These are phyloP conservation scores for Cyclostephanos invisitatus DNA, from an alignment of 108 stramenopile genomes.

Conservation along the genomic window DNA sequence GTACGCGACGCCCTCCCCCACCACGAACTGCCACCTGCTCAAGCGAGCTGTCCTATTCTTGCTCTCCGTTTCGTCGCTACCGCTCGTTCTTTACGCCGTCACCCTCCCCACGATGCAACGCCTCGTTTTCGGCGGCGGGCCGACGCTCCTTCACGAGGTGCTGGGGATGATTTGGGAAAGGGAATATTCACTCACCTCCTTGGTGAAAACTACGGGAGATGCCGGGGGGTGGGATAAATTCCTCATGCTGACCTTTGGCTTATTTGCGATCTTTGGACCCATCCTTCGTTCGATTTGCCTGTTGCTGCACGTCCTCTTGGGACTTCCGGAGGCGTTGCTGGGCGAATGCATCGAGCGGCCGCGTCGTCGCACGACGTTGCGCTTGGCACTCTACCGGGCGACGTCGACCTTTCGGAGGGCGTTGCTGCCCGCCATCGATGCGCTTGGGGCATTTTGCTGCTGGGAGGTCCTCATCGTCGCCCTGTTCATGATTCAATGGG, in stretches of 20 bases:
- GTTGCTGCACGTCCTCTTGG: conserved; percentile 54
- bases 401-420: conserved; percentile 21
- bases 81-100: conserved; percentile 57
- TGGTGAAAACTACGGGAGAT: conserved; percentile 80
- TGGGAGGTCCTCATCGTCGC: conserved; percentile 87
- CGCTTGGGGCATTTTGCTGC: conserved; percentile 81
- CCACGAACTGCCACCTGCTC: conserved; percentile 40
- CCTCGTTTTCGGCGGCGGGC: conserved; percentile 71
- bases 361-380: conserved; percentile 33
- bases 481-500: conserved; percentile 72
- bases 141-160: conserved; percentile 71
- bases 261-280: conserved; percentile 53
- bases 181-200: conserved; percentile 64
- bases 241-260: conserved; percentile 82
- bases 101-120: conserved; percentile 77
- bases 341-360: conserved; percentile 47
- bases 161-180: conserved; percentile 72
- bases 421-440: conserved; percentile 56
- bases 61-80: conserved; percentile 17
- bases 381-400: conserved; percentile 19
- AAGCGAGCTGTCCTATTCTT: conserved; percentile 31
- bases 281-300: conserved; percentile 44
- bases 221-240: conserved; percentile 81
- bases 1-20: conserved; percentile 24
- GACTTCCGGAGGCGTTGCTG: conserved; percentile 33